Base-by-base conservation (phyloP, 2,329 filamentous ascomycete species). In the Colletotrichum karsti region DNA sequence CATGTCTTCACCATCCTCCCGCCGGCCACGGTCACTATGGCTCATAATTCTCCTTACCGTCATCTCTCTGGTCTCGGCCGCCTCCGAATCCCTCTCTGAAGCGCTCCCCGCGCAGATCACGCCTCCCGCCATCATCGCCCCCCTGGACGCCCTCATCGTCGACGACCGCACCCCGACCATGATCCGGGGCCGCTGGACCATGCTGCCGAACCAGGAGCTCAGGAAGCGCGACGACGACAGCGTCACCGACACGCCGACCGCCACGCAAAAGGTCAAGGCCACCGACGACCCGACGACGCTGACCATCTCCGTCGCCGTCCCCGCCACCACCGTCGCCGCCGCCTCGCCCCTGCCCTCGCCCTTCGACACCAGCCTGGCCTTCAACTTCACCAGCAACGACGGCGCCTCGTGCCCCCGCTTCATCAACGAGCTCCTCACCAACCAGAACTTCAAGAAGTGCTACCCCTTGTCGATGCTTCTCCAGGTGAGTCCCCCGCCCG, bases 391-490 rank as follows among this genome's bases (percentile, higher is more conserved):
- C 15, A 79, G 77, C 59, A 73, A 79, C 10, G 80, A 82, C 56
- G 85, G 84, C 51, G 76, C 81, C 24, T 81, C 82, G 5, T 95
- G 92, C 74, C 88, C 90, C 3, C 77, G 76, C 5, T 95, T 95
- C 79, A 91, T 97, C 77, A 83, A 87, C 57, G 78, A 78, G 3
- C 89, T 97, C 73, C 85, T 96, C 56, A 81, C 80, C 51, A 88
- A 93, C 75, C 76, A 85, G 6, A 90, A 88, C 4, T 94, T 96
- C 73, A 87, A 88, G 72, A 78, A 86, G 57, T 98, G 95, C 81
- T 89, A 95, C 72, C 93, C 95, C 0, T 84, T 98, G 64, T 97
- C 95, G 1, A 85, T 97, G 73, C 87, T 98, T 71, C 84, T 98
- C 9, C 89, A 93, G 83, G 92, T 93, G 81, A 76, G 87, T 76